Percentiles rank a stretch among this genome's conserved stretches.
phyloP scores from a whole-genome alignment of 306 rosid species.

The Vigna angularis region DNA sequence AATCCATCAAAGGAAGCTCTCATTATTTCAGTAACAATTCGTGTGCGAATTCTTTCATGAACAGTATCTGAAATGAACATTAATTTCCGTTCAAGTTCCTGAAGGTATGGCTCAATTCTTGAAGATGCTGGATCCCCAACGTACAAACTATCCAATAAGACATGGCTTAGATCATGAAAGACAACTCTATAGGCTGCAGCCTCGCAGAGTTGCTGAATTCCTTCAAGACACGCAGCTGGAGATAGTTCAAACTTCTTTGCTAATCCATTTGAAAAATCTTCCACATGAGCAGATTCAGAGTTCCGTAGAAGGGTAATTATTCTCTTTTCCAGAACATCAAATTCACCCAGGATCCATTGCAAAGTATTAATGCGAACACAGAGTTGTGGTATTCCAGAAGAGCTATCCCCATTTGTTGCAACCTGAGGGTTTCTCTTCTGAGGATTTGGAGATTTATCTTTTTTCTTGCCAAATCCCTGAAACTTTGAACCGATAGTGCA shows the following conservation, averaged over 20 bases:
- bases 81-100: conserved; percentile 78
- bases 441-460: conserved; percentile 82
- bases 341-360: conserved; percentile 82
- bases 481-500: conserved; percentile 85
- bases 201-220: conserved; percentile 91
- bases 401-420: conserved; percentile 85
- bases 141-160: conserved; percentile 84
- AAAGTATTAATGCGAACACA: conserved; percentile 89
- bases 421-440: conserved; percentile 90
- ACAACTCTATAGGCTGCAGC: conserved; percentile 81
- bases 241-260: conserved; percentile 83
- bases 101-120: conserved; percentile 81
- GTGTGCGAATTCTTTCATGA: conserved; percentile 86
- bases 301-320: conserved; percentile 85
- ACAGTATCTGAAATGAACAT: conserved; percentile 69
- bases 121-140: conserved; percentile 83
- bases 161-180: conserved; percentile 83
- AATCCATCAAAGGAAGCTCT: conserved; percentile 97
- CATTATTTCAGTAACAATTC: conserved; percentile 85
- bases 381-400: conserved; percentile 78
- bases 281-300: conserved; percentile 89
- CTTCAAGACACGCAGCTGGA: conserved; percentile 90
- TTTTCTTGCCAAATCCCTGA: conserved; percentile 97
- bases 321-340: conserved; percentile 90
- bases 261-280: conserved; percentile 86